Conservation (phyloP, 176 grass and related monocot species). For the Saccharum spontaneum region DNA sequence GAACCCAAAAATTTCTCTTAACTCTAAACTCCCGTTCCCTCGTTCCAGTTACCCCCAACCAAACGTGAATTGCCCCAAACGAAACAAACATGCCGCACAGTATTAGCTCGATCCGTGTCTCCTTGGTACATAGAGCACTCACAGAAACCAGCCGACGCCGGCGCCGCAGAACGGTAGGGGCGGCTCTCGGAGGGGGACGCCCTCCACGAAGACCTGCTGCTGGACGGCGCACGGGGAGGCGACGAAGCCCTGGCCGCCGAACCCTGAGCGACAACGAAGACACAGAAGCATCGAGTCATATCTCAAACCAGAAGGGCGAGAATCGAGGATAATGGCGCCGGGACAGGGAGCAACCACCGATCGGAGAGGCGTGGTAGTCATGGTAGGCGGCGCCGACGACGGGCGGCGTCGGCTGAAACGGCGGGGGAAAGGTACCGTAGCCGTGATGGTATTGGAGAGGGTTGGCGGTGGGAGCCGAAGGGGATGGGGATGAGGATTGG, state of each 20-base stretch:
- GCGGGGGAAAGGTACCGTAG: not conserved
- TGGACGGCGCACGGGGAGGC: conserved; percentile 21
- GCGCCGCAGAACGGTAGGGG: conserved; percentile 55
- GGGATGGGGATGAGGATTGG: not conserved
- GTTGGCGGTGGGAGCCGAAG: not conserved
- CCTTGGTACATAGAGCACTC: conserved; percentile 9
- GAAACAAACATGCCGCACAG: not conserved
- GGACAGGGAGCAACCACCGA: conserved; percentile 10
- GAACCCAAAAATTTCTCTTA: too few species aligned
- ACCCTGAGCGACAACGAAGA: conserved; percentile 4
- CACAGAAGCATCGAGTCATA: not conserved
- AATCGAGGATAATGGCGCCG: not conserved
- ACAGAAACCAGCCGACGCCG: conserved; percentile 65
- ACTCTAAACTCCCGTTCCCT: too few species aligned
- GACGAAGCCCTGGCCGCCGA: not conserved
- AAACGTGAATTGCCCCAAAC: not conserved
- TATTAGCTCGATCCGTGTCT: not conserved
- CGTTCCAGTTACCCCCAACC: not conserved
- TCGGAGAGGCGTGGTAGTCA: not conserved
- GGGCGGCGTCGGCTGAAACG: not conserved
- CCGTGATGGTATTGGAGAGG: not conserved
- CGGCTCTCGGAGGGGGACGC: conserved; percentile 42
- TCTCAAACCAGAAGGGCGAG: not conserved
- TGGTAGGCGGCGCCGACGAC: not conserved
- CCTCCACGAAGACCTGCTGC: conserved; percentile 51